Base-by-base conservation (phyloP, 2,329 filamentous ascomycete genomes). In the Talaromyces sp. region DNA sequence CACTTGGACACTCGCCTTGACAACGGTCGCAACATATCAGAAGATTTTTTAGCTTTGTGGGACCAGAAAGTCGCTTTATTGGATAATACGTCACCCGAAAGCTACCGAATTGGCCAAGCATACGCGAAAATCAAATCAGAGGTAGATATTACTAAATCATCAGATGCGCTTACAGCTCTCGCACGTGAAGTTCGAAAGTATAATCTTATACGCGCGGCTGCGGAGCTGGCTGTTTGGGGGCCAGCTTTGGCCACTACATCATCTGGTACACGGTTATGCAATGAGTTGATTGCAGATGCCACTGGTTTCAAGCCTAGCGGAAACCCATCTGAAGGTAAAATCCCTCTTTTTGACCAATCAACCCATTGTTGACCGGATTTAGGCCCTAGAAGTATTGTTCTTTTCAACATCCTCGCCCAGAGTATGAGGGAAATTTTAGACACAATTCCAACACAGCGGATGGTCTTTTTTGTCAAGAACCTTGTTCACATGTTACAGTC, bases 391-490 rank as follows among this genome's bases (percentile, higher is more conserved):
- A 80, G 83, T 60, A 73, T 88, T 2, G 76, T 83, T 3, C 69
- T 85, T 11, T 77, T 88, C 19, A 88, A 88, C 69, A 75, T 81
- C 33, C 76, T 88, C 3, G 69, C 87, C 9, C 73, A 79, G 27
- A 79, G 77, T 3, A 81, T 84, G 65, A 79, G 82, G 41, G 77
- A 78, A 8, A 78, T 84, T 22, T 74, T 80, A 4, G 75, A 81
- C 7, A 81, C 75, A 27, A 81, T 86, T 64, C 80, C 79, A 24
- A 78, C 76, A 62, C 86, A 93, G 71, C 85, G 93, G 27, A 78
- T 95, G 2, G 87, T 97, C 0, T 95, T 97, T 77, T 88, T 94
- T 9, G 87, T 94, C 48, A 91, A 90, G 72, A 89, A 93, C 68
- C 83, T 97, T 8, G 84, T 90, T 0, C 84, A 87, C 9, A 93